A percentile compares a stretch with the other conserved stretches of the same genome.
Conservation (phyloP, 208 protist species). For the Eutreptiella sp. region DNA sequence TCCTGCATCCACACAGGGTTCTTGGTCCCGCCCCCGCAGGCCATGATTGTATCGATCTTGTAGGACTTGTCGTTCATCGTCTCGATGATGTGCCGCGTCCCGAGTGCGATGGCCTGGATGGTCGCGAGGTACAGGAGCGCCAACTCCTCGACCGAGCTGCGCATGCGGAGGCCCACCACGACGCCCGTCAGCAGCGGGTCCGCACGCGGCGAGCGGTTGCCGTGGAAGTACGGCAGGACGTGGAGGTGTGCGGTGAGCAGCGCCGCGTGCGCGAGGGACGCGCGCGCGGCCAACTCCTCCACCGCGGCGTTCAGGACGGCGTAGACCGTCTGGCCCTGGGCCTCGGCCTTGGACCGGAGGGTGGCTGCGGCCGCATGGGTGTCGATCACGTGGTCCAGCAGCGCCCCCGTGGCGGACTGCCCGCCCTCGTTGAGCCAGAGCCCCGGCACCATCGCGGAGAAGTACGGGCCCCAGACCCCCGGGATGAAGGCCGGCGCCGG, state of each 20-base stretch:
- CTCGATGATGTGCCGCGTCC: conserved; percentile 26
- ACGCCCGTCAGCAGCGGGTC: conserved; percentile 31
- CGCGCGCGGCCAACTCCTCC: not conserved
- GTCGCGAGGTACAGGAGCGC: conserved; percentile 25
- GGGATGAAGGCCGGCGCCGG: not conserved
- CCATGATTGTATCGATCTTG: conserved; percentile 17
- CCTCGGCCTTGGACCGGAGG: not conserved
- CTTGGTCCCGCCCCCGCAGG: conserved; percentile 34
- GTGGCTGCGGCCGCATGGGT: not conserved
- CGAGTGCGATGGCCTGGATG: conserved; percentile 27
- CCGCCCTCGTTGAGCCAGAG: conserved; percentile 32
- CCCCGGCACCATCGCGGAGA: conserved; percentile 20
- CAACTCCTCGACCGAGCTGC: conserved; percentile 14
- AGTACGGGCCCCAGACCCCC: conserved; percentile 35
- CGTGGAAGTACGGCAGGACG: conserved; percentile 36
- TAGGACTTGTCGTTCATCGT: conserved; percentile 12
- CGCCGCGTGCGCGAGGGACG: not conserved
- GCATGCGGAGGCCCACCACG: conserved; percentile 20
- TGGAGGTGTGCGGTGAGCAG: conserved; percentile 7
- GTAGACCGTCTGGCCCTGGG: not conserved
- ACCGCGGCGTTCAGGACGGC: not conserved
- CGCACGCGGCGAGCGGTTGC: conserved; percentile 34
- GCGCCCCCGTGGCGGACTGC: conserved; percentile 9
- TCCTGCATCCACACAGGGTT: conserved; percentile 33
- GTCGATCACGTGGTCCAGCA: conserved; percentile 7